Evolutionary conservation across 371 early-diverging fungal genomes (phyloP).

Genomic region (Mycotypha africana): DNA sequence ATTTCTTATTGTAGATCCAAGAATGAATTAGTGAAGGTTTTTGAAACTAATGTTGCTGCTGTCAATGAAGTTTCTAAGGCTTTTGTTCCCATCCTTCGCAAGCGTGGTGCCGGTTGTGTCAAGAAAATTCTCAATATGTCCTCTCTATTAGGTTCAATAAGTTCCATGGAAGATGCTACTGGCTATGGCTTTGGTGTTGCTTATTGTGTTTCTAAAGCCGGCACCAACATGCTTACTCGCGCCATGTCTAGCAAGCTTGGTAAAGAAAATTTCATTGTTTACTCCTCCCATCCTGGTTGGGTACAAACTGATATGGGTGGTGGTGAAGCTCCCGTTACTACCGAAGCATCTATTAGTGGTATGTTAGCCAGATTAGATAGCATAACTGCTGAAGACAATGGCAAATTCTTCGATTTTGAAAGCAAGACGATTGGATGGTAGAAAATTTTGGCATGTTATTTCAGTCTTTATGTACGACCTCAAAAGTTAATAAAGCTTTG

Average conservation of each 20-base stretch:
- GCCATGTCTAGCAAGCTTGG: conserved; percentile 5
- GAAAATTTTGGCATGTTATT: too few relatives aligned
- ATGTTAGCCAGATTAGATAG: conserved; percentile 3
- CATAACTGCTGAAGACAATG: conserved; percentile 5
- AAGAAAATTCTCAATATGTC: conserved; percentile 21
- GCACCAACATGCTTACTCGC: conserved; percentile 16
- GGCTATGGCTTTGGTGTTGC: conserved; percentile 1
- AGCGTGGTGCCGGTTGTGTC: conserved; percentile 7
- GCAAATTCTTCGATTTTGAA: conserved; percentile 6
- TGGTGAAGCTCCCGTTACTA: background rate
- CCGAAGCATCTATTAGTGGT: conserved; percentile 9
- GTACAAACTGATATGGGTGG: conserved; percentile 19
- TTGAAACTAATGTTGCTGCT: conserved; percentile 16
- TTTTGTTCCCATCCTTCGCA: conserved; percentile 19
- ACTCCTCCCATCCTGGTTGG: conserved; percentile 21
- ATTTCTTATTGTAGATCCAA: background rate
- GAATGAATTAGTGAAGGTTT: conserved; percentile 1
- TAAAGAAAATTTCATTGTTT: conserved; percentile 16
- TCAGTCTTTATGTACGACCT: too few relatives aligned
- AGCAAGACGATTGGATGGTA: conserved; percentile 13
- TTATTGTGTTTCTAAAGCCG: conserved; percentile 18
- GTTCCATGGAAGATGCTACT: background rate
- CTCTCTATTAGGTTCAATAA: conserved; percentile 14
- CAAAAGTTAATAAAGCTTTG: too few relatives aligned
- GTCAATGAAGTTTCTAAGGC: conserved; percentile 8